Conservation (phyloP, 305 asterid species). For the Fraxinus albicans region DNA sequence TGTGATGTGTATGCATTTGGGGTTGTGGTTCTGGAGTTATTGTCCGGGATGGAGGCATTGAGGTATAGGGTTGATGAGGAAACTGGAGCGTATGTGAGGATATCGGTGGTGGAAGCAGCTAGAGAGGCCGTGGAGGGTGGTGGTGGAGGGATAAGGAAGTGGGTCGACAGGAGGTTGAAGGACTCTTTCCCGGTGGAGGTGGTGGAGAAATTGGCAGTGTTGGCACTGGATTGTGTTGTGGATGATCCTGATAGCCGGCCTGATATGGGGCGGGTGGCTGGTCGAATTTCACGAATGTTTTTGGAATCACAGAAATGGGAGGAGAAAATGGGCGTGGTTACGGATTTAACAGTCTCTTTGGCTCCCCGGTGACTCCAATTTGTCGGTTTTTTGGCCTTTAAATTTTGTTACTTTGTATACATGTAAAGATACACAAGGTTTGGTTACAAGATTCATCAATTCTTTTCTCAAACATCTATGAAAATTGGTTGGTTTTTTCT, state of each 20-base stretch:
- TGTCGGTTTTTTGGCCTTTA: neutral
- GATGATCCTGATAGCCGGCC: constrained; percentile 74
- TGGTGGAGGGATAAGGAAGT: constrained; percentile 60
- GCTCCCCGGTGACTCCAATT: constrained; percentile 58
- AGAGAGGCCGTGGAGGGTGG: constrained; percentile 55
- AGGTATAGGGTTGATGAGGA: constrained; percentile 55
- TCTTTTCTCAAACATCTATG: neutral
- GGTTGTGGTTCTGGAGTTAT: constrained; percentile 73
- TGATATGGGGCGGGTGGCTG: constrained; percentile 70
- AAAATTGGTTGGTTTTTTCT: neutral
- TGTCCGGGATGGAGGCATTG: constrained; percentile 78
- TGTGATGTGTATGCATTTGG: constrained; percentile 86
- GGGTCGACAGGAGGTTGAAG: constrained; percentile 74
- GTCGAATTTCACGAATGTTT: constrained; percentile 61
- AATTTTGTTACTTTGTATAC: too few species aligned
- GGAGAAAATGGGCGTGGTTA: constrained; percentile 46
- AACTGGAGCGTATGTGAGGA: constrained; percentile 57
- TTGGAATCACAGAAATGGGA: constrained; percentile 84
- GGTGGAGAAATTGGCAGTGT: constrained; percentile 61
- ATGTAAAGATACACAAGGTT: neutral
- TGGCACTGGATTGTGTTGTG: constrained; percentile 76
- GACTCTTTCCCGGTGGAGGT: constrained; percentile 93
- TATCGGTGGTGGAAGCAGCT: constrained; percentile 73
- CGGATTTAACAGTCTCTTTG: constrained; percentile 69
- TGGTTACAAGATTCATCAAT: neutral